Evolutionary conservation across 805 yeast genomes (phyloP).

Genomic region (Metschnikowia gelsemii): DNA sequence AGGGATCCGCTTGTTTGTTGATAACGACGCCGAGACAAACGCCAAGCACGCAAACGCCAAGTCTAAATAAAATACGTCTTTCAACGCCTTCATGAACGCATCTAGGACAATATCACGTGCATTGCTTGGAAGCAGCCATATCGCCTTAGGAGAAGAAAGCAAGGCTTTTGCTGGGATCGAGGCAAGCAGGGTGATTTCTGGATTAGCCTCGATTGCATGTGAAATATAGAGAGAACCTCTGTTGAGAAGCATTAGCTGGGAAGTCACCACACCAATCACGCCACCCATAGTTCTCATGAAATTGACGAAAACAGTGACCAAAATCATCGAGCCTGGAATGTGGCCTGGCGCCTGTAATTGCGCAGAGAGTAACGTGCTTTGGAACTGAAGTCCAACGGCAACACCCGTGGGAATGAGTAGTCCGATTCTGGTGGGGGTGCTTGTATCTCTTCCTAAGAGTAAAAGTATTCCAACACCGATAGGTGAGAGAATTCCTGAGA

Average conservation of each 20-base stretch:
- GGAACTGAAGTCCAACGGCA: conserved; percentile 38
- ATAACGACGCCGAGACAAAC: conserved; percentile 14
- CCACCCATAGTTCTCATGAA: conserved; percentile 35
- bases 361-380: conserved; percentile 34
- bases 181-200: conserved; percentile 6
- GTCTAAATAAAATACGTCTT: conserved; percentile 19
- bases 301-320: conserved; percentile 35
- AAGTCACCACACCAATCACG: conserved; percentile 31
- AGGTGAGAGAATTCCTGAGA: conserved; percentile 32
- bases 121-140: conserved; percentile 26
- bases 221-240: conserved; percentile 16
- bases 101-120: conserved; percentile 26
- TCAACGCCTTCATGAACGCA: conserved; percentile 22
- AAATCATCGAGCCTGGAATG: conserved; percentile 37
- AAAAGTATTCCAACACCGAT: conserved; percentile 37
- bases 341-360: conserved; percentile 38
- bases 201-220: conserved; percentile 6
- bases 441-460: conserved; percentile 25
- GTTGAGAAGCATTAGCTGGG: conserved; percentile 30
- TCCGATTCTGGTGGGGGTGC: conserved; percentile 29
- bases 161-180: conserved; percentile 11
- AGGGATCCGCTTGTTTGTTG: conserved; percentile 20
- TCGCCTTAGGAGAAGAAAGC: conserved; percentile 27
- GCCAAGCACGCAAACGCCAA: conserved; percentile 18
- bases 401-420: conserved; percentile 35